phyloP scores from a whole-genome alignment of 805 yeast genomes.

The Zygoascus ofunaensis region DNA sequence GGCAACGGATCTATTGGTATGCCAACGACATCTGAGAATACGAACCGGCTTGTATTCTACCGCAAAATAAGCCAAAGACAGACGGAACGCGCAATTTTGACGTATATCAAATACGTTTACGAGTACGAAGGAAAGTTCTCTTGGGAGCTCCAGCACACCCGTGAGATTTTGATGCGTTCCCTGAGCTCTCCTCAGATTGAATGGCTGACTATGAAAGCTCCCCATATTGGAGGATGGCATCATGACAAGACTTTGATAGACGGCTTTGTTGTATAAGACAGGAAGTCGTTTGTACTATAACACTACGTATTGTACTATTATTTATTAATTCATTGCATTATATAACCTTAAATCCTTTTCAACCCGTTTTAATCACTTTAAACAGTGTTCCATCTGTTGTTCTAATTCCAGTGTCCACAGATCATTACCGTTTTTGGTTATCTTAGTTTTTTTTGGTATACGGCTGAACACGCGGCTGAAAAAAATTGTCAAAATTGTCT shows the following conservation, averaged over 20 bases:
- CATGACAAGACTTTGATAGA: background rate
- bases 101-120: background rate
- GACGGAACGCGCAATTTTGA: background rate
- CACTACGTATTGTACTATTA: background rate
- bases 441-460: too few relatives aligned
- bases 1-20: background rate
- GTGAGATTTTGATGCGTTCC: background rate
- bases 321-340: background rate
- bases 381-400: too few relatives aligned
- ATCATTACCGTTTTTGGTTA: too few relatives aligned
- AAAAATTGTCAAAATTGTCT: too few relatives aligned
- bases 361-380: too few relatives aligned
- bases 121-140: background rate
- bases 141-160: background rate
- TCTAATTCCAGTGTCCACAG: too few relatives aligned
- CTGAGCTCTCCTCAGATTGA: background rate
- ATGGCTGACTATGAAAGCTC: background rate
- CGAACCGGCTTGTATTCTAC: background rate
- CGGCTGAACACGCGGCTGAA: too few relatives aligned
- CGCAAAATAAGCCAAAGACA: background rate
- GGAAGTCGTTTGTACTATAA: too few relatives aligned
- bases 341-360: too few relatives aligned
- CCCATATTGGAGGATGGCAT: slow-evolving; percentile 1
- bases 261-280: background rate
- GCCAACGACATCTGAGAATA: background rate